These are phyloP conservation scores for Colletotrichum lini DNA, from an alignment of 2,329 filamentous ascomycete genomes.

Conservation along the genomic window DNA sequence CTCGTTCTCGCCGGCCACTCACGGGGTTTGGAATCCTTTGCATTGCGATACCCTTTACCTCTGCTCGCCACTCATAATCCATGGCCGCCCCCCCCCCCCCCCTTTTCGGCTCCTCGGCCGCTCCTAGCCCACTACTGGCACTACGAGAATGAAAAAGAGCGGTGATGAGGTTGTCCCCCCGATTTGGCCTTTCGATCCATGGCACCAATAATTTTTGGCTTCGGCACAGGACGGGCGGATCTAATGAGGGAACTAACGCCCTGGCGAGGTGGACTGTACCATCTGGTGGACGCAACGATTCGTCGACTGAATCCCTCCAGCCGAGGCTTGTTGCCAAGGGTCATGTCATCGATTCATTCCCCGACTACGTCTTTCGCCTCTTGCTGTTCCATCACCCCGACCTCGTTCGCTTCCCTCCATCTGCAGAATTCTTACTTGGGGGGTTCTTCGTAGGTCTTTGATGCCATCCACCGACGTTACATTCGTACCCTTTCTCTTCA, in stretches of 20 bases:
- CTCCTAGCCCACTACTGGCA: neutral
- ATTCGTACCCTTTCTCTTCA: neutral
- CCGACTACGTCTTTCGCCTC: slow-evolving; percentile 3
- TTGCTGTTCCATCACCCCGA: neutral
- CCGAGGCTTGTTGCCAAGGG: slow-evolving; percentile 24
- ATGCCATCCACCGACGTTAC: neutral
- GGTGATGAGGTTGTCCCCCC: slow-evolving; percentile 9
- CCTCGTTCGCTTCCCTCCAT: slow-evolving; percentile 6
- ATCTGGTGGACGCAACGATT: slow-evolving; percentile 22
- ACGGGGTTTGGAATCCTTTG: neutral
- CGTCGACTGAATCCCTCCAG: slow-evolving; percentile 9
- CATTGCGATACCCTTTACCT: neutral
- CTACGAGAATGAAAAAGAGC: neutral
- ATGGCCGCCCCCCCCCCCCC: neutral
- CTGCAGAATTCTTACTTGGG: neutral
- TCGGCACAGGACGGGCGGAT: slow-evolving; percentile 14
- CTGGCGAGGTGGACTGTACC: slow-evolving; percentile 12
- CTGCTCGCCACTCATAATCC: slow-evolving; percentile 10
- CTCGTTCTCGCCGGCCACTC: slow-evolving; percentile 7
- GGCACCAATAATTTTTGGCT: slow-evolving; percentile 23
- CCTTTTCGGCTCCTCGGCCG: neutral
- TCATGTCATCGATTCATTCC: slow-evolving; percentile 16
- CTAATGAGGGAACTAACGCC: slow-evolving; percentile 7
- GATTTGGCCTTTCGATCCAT: neutral
- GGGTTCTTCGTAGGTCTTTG: neutral